Base-by-base conservation (phyloP, 1,139 yeast genomes). In the Spathaspora sp. region DNA sequence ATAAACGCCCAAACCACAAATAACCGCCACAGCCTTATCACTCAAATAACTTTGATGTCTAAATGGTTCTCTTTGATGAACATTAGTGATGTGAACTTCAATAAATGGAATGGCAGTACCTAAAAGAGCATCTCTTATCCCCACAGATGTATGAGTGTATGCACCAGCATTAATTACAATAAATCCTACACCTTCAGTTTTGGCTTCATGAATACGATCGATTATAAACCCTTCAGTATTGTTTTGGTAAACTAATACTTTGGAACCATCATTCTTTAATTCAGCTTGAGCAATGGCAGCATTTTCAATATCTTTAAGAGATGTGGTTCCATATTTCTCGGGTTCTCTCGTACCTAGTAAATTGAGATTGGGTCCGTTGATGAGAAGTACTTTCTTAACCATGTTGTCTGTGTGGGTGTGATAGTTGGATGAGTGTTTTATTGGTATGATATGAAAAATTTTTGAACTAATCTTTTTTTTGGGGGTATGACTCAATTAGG, bases 121-220 rank as follows among this genome's bases (percentile, higher is more conserved):
- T 40, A 74, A 57, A 37, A 76, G 61, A 1, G 80, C 80, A 56
- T 76, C 81, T 51, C 81, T 67, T 18, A 76, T 65, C 1, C 76
- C 81, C 16, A 76, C 73, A 0, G 79, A 73, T 0, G 80, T 76
- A 50, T 76, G 81, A 1, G 80, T 76, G 53, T 73, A 75, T 7
- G 80, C 80, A 42, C 80, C 80, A 9, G 80, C 80, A 54, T 76
- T 76, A 46, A 76, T 74, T 29, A 76, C 67, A 43, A 76, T 61
- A 42, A 70, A 71, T 2, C 66, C 72, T 23, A 70, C 69, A 3
- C 72, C 71, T 43, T 74, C 71, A 15, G 52, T 52, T 53, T 64
- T 68, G 5, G 80, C 79, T 51, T 70, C 64, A 50, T 74, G 80
- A 40, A 75, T 74, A 42, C 78, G 58, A 52, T 75, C 80, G 39